Evolutionary conservation across 345 rosid genomes (phyloP).

Genomic region (Citrus unshiu): DNA sequence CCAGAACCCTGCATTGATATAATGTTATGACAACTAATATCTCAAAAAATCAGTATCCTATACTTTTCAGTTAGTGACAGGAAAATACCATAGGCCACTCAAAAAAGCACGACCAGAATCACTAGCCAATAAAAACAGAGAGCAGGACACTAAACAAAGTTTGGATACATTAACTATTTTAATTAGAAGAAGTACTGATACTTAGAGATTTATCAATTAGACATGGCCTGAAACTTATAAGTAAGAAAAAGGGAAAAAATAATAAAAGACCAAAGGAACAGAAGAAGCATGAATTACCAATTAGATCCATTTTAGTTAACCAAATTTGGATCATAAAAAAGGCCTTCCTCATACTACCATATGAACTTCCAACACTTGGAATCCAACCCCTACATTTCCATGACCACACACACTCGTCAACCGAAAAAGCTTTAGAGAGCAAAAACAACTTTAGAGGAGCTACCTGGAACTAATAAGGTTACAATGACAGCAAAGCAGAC

Average conservation of each 20-base stretch:
- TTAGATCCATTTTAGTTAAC: not conserved
- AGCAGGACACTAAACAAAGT: not conserved
- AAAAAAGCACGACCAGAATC: not conserved
- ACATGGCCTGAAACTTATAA: not conserved
- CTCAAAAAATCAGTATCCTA: not conserved
- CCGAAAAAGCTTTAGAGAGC: not conserved
- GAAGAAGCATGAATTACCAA: not conserved
- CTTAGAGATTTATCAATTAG: not conserved
- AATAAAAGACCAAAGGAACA: not conserved
- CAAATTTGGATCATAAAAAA: not conserved
- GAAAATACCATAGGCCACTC: not conserved
- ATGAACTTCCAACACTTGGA: not conserved
- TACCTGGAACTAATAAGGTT: not conserved
- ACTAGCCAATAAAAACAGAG: not conserved
- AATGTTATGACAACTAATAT: not conserved
- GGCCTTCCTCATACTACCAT: not conserved
- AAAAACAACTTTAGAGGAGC: not conserved
- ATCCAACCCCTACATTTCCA: not conserved
- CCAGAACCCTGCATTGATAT: slow-evolving; percentile 76
- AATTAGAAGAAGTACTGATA: not conserved
- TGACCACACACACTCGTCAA: not conserved
- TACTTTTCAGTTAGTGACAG: not conserved
- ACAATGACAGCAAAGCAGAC: not conserved
- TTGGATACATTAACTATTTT: not conserved
- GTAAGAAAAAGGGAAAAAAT: not conserved